A percentile compares a stretch with the other conserved stretches of the same genome.
Evolutionary conservation across 352 stramenopile genomes (phyloP).

Genomic region (Phytophthora macrochlamydospora): DNA sequence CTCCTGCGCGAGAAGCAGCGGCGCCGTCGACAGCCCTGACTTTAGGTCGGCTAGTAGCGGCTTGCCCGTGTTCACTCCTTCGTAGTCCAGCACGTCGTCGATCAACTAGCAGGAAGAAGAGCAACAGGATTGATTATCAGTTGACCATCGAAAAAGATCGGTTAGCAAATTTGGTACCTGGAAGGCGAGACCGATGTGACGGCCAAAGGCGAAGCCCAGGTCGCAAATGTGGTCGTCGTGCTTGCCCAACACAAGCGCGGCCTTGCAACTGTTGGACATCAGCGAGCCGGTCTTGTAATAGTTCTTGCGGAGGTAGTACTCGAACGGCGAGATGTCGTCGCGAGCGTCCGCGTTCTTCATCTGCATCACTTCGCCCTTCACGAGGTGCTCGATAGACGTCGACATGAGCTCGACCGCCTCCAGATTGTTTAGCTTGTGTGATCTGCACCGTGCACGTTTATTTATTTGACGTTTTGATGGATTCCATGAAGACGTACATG

Average conservation of each 20-base stretch:
- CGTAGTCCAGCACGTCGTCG: conserved; percentile 99
- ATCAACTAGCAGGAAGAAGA: conserved; percentile 76
- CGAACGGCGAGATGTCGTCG: conserved; percentile 84
- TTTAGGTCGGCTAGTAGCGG: conserved; percentile 95
- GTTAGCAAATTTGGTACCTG: conserved; percentile 70
- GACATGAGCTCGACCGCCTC: conserved; percentile 98
- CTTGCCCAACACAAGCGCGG: conserved; percentile 92
- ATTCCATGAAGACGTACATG: no score
- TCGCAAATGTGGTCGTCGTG: conserved; percentile 85
- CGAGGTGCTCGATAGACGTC: conserved; percentile 98
- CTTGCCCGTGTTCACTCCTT: conserved; percentile 94
- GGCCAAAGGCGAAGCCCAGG: conserved; percentile 96
- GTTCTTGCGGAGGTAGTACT: conserved; percentile 98
- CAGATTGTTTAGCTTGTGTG: conserved; percentile 82
- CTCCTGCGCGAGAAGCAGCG: conserved; percentile 96
- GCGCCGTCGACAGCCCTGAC: conserved; percentile 96
- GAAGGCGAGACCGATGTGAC: conserved; percentile 98
- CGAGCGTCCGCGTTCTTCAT: conserved; percentile 90
- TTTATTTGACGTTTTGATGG: no score
- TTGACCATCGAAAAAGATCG: conserved; percentile 22
- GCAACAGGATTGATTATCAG: conserved; percentile 4
- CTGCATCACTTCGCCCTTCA: conserved; percentile 99
- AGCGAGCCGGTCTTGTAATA: conserved; percentile 99
- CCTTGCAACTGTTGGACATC: conserved; percentile 97
- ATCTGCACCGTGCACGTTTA: no score